These are phyloP conservation scores for Leptographium procerum DNA, from an alignment of 2,329 filamentous ascomycete genomes.

Conservation along the genomic window DNA sequence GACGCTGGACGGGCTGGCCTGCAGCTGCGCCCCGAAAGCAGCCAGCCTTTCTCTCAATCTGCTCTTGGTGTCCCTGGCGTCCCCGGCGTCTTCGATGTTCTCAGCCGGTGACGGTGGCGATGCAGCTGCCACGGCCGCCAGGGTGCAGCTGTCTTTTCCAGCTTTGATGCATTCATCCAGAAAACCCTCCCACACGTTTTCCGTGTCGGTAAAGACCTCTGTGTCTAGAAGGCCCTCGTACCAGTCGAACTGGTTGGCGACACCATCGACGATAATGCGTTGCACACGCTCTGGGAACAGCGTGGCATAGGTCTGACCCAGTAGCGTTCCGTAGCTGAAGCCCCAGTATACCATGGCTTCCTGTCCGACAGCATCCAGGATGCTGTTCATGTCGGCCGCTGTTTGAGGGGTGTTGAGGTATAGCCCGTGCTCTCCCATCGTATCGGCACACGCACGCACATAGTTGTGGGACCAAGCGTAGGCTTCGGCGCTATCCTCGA, in stretches of 20 bases:
- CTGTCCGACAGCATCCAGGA: background rate
- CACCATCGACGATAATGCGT: background rate
- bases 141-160: background rate
- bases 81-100: too few relatives aligned
- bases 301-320: background rate
- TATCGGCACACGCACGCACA: background rate
- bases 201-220: background rate
- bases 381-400: conserved; percentile 1
- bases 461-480: background rate
- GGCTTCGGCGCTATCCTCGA: background rate
- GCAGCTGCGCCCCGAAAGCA: background rate
- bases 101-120: background rate
- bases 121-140: background rate
- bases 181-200: background rate
- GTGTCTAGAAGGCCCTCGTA: background rate
- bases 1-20: background rate
- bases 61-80: background rate
- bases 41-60: background rate
- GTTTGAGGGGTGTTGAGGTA: background rate
- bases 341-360: background rate
- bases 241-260: background rate
- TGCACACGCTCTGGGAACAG: background rate
- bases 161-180: background rate
- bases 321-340: conserved; percentile 1
- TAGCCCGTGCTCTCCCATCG: background rate